A percentile compares a stretch with the other conserved stretches of the same genome.
These are phyloP conservation scores for Alternaria sp. DNA, from an alignment of 2,329 filamentous ascomycete species.

Conservation along the genomic window DNA sequence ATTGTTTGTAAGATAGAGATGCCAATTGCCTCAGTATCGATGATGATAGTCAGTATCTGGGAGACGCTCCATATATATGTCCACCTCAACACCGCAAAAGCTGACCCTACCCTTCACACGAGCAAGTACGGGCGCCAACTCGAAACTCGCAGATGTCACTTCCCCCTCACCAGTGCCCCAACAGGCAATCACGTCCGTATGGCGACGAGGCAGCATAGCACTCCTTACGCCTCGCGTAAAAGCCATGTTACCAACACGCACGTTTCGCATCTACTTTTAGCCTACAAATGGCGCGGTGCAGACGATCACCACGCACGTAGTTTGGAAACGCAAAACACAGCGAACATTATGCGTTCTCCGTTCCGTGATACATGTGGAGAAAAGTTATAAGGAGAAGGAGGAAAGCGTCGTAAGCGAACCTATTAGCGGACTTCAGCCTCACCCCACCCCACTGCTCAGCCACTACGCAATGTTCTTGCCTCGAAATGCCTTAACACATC, in stretches of 20 bases:
- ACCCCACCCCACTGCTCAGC: conserved; percentile 14
- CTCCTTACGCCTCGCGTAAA: not conserved
- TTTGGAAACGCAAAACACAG: conserved; percentile 24
- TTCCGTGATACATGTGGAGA: not conserved
- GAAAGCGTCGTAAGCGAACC: conserved; percentile 7
- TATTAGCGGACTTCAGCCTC: conserved; percentile 11
- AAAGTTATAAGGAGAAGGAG: not conserved
- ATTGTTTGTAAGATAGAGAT: not conserved
- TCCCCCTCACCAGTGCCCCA: conserved; percentile 18
- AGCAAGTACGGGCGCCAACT: conserved; percentile 18
- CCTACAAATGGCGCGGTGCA: conserved; percentile 28
- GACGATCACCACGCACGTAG: conserved; percentile 14
- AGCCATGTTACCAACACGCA: conserved; percentile 9
- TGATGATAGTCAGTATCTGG: conserved; percentile 4
- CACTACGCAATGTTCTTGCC: conserved; percentile 8
- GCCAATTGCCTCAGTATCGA: not conserved
- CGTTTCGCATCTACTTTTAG: conserved; percentile 23
- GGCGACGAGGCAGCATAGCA: conserved; percentile 16
- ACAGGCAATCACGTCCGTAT: conserved; percentile 14
- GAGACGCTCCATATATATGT: conserved; percentile 21
- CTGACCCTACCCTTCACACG: not conserved
- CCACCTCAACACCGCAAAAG: not conserved
- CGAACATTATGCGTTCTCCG: conserved; percentile 36
- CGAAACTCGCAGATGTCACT: conserved; percentile 28
- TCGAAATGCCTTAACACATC: conserved; percentile 16